Base-by-base conservation (phyloP, 768 basidiomycete species). In the Phylloporus sp. region DNA sequence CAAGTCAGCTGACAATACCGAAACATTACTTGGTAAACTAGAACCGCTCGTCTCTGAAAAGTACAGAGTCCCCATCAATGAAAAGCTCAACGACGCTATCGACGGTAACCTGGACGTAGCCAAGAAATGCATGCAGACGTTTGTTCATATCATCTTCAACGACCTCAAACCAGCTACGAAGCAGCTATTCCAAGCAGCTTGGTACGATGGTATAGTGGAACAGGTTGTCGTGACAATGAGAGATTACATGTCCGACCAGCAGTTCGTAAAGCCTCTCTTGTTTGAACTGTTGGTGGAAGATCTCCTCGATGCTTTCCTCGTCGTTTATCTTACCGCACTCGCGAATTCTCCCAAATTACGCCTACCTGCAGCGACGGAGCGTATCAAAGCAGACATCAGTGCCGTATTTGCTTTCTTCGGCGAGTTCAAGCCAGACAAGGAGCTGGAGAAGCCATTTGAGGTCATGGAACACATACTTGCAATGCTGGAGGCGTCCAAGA, bases 101-200 rank as follows among this genome's bases (percentile, higher is more conserved):
- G 95, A 99, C 66, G 97, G 97, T 4, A 98, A 95, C 70, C 81
- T 98, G 56, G 97, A 99, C 69, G 92, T 98, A 34, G 95, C 95
- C 47, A 98, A 98, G 76, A 91, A 91, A 67, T 98, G 95, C 75
- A 93, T 89, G 20, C 90, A 95, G 61, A 88, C 88, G 0, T 81
- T 99, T 51, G 94, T 99, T 63, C 89, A 91, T 60, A 84, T 95
- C 61, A 86, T 98, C 61, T 93, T 97, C 76, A 90, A 97, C 69
- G 97, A 98, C 67, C 73, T 98, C 59, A 91, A 87, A 66, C 84
- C 88, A 1, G 95, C 88, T 10, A 88, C 84, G 15, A 93, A 91
- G 66, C 77, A 76, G 34, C 77, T 98, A 32, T 94, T 98, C 79
- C 85, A 86, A 52, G 74, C 80, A 6, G 59, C 77, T 1, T 98